Evolutionary conservation across 2,329 filamentous ascomycete species (phyloP), one percentile per base, ranked within the genome.

Genomic region (Penicillium sp.): DNA sequence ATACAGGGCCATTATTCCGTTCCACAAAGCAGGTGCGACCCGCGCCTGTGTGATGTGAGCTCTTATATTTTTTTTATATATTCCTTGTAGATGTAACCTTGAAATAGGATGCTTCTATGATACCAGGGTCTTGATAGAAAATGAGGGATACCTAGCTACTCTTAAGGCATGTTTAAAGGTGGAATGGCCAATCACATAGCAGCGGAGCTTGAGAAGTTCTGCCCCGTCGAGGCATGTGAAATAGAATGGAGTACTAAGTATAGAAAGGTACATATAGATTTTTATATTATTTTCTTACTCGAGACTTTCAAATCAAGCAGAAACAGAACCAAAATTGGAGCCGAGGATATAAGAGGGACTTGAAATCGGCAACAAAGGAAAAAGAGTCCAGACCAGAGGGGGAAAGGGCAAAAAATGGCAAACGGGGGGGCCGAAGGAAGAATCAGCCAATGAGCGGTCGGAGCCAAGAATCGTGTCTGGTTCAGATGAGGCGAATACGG

Each of bases 321-420:
- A 24, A 24, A 24, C 2, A 24, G 22, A 24, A 43, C 12, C 21
- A 13, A 21, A 26, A 41, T 3, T 28, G 12, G 10, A n/a, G 19
- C 6, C 29, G 6, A 21, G 24, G 38, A 13, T 13, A n/a, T 42
- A 21, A 2, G 1, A 12, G n/a, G 31, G 31, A 33, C 15, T n/a
- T 33, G 21, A 1, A 39, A 35, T 37, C 32, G 19, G 17, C 19
- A 37, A 39, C 40, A 49, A 49, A 39, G 41, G 31, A 24, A 44
- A 35, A 15, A 39, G 15, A 49, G 41, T 32, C 47, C 41, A 49
- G 41, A 45, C 41, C 47, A 22, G 47, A 49, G 42, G 47, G 47
- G 47, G 29, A 45, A 44, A 41, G 34, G 44, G 44, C 34, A 41
- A 40, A 46, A 45, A 40, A 46, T 2, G 44, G 17, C 22, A 32